These are phyloP conservation scores for Apiospora rasikravindrae DNA, from an alignment of 2,329 filamentous ascomycete species.

Conservation along the genomic window DNA sequence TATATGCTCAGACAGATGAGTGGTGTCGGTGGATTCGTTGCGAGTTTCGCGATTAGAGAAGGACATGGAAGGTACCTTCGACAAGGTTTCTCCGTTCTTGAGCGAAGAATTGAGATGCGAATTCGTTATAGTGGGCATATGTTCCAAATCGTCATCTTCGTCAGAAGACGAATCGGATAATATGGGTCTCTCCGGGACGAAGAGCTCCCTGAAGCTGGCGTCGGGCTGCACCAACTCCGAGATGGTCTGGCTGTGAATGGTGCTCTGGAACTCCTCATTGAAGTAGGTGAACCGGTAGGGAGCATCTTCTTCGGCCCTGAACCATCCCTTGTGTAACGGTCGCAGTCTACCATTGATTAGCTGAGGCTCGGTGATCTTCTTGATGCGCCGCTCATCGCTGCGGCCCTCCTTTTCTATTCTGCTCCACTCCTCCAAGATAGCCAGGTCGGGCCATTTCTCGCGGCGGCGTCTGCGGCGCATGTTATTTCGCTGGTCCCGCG, in stretches of 20 bases:
- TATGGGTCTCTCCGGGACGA: constrained; percentile 83
- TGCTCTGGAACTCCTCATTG: constrained; percentile 95
- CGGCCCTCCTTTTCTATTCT: constrained; percentile 87
- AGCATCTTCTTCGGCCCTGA: constrained; percentile 83
- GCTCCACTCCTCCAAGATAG: constrained; percentile 87
- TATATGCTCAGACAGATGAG: constrained; percentile 26
- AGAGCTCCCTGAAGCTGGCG: constrained; percentile 83
- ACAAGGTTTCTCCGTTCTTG: constrained; percentile 44
- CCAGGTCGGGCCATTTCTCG: constrained; percentile 84
- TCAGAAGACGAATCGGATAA: constrained; percentile 73
- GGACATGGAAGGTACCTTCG: constrained; percentile 52
- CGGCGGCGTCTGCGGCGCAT: constrained; percentile 61
- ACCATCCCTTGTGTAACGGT: constrained; percentile 82
- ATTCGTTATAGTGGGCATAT: background rate
- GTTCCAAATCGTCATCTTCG: constrained; percentile 64
- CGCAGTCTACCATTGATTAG: constrained; percentile 88
- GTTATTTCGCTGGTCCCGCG: constrained; percentile 47
- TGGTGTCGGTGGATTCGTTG: background rate
- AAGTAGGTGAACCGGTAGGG: constrained; percentile 98
- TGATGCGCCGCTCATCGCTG: constrained; percentile 80
- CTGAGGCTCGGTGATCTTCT: constrained; percentile 92
- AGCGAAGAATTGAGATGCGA: constrained; percentile 28
- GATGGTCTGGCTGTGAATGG: constrained; percentile 94
- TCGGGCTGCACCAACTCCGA: constrained; percentile 90
- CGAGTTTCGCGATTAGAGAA: constrained; percentile 34